Conservation (phyloP, 2,329 filamentous ascomycete genomes). For the Cadophora sp. region DNA sequence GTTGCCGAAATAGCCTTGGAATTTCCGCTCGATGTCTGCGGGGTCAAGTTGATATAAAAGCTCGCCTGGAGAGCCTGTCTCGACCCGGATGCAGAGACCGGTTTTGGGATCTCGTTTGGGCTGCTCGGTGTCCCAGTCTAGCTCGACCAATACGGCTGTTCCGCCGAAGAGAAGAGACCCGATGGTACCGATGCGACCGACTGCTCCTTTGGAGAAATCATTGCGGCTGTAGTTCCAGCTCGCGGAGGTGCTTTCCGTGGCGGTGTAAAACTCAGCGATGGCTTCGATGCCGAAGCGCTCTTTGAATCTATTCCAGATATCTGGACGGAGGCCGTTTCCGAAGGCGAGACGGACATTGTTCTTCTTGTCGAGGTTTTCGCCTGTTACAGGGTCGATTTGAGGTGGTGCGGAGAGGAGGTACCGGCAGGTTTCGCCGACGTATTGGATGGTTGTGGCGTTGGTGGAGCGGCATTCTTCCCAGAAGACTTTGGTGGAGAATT, state of each 20-base stretch:
- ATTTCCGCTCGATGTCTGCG: constrained; percentile 65
- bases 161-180: constrained; percentile 59
- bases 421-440: constrained; percentile 86
- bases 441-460: constrained; percentile 79
- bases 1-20: constrained; percentile 86
- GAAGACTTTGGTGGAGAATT: constrained; percentile 79
- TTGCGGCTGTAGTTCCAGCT: constrained; percentile 79
- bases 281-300: constrained; percentile 77
- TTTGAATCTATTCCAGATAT: constrained; percentile 86
- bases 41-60: constrained; percentile 75
- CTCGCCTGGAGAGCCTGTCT: constrained; percentile 73
- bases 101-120: constrained; percentile 73
- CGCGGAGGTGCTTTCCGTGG: constrained; percentile 74
- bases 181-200: constrained; percentile 74
- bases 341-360: constrained; percentile 79
- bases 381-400: constrained; percentile 66
- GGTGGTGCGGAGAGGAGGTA: constrained; percentile 76
- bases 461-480: constrained; percentile 77
- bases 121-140: constrained; percentile 74
- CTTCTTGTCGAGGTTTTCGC: constrained; percentile 72
- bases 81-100: constrained; percentile 68
- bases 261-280: constrained; percentile 82
- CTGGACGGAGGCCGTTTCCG: constrained; percentile 84
- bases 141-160: constrained; percentile 64
- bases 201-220: constrained; percentile 75